phyloP scores from a whole-genome alignment of 2,329 filamentous ascomycete genomes.

The Teratosphaeria pseudoeucalypti region DNA sequence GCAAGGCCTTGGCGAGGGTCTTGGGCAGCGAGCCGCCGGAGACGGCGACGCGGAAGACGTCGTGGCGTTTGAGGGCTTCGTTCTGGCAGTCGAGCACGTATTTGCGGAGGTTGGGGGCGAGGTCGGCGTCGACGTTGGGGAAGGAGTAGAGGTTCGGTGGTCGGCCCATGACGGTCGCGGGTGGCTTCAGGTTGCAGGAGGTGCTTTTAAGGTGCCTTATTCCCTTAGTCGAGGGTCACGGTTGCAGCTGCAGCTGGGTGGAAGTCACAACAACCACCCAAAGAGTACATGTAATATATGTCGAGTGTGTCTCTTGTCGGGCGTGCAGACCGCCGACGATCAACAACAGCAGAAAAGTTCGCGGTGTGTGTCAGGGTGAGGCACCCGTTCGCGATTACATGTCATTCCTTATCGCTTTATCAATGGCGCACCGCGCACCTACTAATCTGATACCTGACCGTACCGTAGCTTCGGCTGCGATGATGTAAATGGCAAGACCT shows the following conservation, averaged over 20 bases:
- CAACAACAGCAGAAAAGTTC: neutral
- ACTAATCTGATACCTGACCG: neutral
- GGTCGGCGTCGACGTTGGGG: conserved; percentile 54
- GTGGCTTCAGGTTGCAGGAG: no score
- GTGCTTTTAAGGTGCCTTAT: no score
- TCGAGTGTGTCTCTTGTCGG: no score
- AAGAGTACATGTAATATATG: no score
- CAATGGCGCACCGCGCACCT: neutral
- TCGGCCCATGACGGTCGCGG: conserved; percentile 20
- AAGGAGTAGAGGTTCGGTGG: conserved; percentile 67
- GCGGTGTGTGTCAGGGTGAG: neutral
- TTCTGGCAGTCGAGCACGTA: conserved; percentile 78
- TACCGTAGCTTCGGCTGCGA: neutral
- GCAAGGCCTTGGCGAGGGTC: conserved; percentile 73
- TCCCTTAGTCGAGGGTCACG: no score
- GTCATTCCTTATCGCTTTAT: neutral
- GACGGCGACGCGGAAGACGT: conserved; percentile 79
- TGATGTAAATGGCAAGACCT: neutral
- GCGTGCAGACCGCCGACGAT: neutral
- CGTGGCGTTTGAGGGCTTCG: conserved; percentile 67
- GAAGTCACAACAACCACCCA: no score
- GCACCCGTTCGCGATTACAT: neutral
- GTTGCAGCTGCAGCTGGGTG: neutral
- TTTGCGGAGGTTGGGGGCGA: conserved; percentile 66
- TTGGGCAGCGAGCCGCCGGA: conserved; percentile 90